A percentile compares a stretch with the other conserved stretches of the same genome.
Evolutionary conservation across 192 early-diverging fungal species (phyloP).

Genomic region (Coemansia interrupta): DNA sequence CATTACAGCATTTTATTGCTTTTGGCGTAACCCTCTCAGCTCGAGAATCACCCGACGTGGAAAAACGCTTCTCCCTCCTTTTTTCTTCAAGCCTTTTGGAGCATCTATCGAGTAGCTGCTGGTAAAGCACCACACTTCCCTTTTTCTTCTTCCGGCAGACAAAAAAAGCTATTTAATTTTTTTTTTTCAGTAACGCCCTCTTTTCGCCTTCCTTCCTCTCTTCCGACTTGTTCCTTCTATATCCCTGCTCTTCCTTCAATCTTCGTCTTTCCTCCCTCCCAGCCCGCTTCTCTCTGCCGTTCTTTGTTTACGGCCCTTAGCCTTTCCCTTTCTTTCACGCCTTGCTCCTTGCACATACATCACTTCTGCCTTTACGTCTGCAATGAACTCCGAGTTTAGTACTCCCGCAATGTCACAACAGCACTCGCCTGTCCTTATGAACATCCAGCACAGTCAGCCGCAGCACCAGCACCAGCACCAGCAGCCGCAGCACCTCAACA

Average conservation of each 20-base stretch:
- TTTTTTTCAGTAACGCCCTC: conserved; percentile 2
- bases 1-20: not conserved
- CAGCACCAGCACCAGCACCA: conserved; percentile 13
- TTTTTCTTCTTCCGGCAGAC: too few relatives aligned
- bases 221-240: conserved; percentile 9
- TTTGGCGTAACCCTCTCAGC: conserved; percentile 4
- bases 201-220: conserved; percentile 7
- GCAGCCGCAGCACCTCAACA: conserved; percentile 23
- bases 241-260: not conserved
- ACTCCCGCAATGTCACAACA: conserved; percentile 49
- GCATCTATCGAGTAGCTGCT: conserved; percentile 1
- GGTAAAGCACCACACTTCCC: not conserved
- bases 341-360: not conserved
- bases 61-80: not conserved
- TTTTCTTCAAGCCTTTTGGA: conserved; percentile 1
- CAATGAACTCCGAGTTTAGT: conserved; percentile 52
- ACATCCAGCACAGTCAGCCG: conserved; percentile 18
- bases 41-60: not conserved
- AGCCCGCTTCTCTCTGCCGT: not conserved
- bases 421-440: conserved; percentile 41
- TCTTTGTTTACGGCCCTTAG: too few relatives aligned
- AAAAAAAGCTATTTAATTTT: not conserved
- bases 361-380: not conserved
- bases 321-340: conserved; percentile 2
- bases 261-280: not conserved